These are phyloP conservation scores for Talaromyces verruculosus DNA, from an alignment of 2,329 filamentous ascomycete species.

Conservation along the genomic window DNA sequence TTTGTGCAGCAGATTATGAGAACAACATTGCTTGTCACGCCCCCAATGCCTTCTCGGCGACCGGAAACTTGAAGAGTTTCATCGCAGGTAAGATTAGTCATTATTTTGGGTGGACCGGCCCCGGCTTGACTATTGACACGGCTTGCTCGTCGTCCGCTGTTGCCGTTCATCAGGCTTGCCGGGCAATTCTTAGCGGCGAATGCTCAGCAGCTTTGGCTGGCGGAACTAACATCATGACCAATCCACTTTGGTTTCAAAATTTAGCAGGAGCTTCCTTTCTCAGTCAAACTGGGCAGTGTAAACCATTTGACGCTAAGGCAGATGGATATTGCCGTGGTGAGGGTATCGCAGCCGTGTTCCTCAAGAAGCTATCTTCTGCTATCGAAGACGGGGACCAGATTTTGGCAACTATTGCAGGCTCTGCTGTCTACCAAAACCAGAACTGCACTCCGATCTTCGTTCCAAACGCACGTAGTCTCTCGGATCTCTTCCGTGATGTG, in stretches of 20 bases:
- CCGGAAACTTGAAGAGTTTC: slow-evolving; percentile 39
- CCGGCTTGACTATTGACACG: slow-evolving; percentile 48
- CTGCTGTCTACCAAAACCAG: slow-evolving; percentile 35
- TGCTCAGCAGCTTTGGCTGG: slow-evolving; percentile 28
- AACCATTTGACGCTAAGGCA: slow-evolving; percentile 47
- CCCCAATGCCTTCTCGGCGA: slow-evolving; percentile 33
- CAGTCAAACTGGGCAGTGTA: slow-evolving; percentile 52
- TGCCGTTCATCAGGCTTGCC: slow-evolving; percentile 38
- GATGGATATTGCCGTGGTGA: slow-evolving; percentile 55
- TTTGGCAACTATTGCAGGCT: slow-evolving; percentile 34
- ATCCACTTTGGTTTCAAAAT: slow-evolving; percentile 33
- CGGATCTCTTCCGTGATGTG: slow-evolving; percentile 36
- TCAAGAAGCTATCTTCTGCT: slow-evolving; percentile 53
- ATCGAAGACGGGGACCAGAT: slow-evolving; percentile 47
- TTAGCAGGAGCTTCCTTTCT: slow-evolving; percentile 50
- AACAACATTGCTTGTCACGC: slow-evolving; percentile 31
- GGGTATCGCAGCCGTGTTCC: slow-evolving; percentile 49
- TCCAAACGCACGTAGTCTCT: slow-evolving; percentile 37
- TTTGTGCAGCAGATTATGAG: slow-evolving; percentile 30
- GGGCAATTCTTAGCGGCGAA: slow-evolving; percentile 32
- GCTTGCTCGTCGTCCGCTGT: slow-evolving; percentile 48
- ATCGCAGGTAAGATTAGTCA: slow-evolving; percentile 43
- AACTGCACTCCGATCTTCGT: slow-evolving; percentile 31
- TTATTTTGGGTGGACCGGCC: slow-evolving; percentile 43
- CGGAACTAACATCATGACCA: slow-evolving; percentile 29